Evolutionary conservation across 2,329 filamentous ascomycete species (phyloP).

Genomic region (Penicillium palitans): DNA sequence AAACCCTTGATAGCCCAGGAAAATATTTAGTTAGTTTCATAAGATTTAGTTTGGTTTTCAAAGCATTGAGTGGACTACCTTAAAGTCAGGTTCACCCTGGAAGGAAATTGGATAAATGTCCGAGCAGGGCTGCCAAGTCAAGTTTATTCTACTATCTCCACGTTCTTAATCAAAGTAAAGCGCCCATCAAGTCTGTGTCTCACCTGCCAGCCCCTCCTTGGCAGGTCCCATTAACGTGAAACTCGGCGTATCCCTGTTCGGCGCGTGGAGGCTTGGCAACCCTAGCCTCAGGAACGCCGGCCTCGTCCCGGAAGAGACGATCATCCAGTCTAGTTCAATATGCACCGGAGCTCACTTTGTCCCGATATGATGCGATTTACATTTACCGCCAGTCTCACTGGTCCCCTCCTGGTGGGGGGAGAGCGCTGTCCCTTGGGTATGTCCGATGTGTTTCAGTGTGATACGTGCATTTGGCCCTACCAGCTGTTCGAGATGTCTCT

Average conservation of each 20-base stretch:
- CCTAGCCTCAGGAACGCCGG: constrained; percentile 17
- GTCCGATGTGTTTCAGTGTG: constrained; percentile 19
- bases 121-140: constrained; percentile 1
- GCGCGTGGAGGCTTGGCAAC: constrained; percentile 28
- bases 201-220: not conserved
- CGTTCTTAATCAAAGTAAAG: constrained; percentile 5
- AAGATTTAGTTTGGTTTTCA: not conserved
- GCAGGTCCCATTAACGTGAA: constrained; percentile 21
- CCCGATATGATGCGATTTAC: constrained; percentile 7
- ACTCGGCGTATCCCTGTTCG: constrained; percentile 19
- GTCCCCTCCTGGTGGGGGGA: constrained; percentile 15
- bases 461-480: constrained; percentile 4
- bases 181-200: constrained; percentile 7
- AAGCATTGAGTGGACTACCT: not conserved
- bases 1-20: not conserved
- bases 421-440: constrained; percentile 8
- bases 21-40: constrained; percentile 2
- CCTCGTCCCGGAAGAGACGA: constrained; percentile 13
- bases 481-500: constrained; percentile 7
- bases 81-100: constrained; percentile 2
- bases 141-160: constrained; percentile 3
- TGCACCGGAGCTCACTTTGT: not conserved
- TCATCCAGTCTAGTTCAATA: constrained; percentile 1
- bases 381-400: constrained; percentile 13
- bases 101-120: constrained; percentile 8